phyloP scores from a whole-genome alignment of 1,284 basidiomycete species.

The Thecaphora thlaspeos region DNA sequence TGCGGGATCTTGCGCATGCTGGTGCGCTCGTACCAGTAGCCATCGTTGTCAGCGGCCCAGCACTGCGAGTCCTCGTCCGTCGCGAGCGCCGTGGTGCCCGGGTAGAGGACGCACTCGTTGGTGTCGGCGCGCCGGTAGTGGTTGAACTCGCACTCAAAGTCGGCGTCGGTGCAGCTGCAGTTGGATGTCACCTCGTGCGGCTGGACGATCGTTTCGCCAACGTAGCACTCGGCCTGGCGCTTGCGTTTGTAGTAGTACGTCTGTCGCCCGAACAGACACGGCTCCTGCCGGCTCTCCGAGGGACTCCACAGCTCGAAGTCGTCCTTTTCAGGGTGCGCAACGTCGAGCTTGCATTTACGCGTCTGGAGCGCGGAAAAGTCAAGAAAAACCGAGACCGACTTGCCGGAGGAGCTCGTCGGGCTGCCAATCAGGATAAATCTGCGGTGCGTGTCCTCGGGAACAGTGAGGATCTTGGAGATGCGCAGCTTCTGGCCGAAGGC shows the following conservation, averaged over 20 bases:
- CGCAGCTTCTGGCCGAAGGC: conserved; percentile 77
- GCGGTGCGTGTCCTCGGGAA: conserved; percentile 84
- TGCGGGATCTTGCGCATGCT: conserved; percentile 51
- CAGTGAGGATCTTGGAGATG: conserved; percentile 77
- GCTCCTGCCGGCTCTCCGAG: conserved; percentile 48
- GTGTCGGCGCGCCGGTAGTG: conserved; percentile 42
- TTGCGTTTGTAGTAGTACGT: conserved; percentile 54
- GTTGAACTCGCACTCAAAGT: conserved; percentile 58
- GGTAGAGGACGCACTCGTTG: conserved; percentile 47
- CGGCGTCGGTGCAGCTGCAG: conserved; percentile 49
- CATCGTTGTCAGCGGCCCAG: conserved; percentile 32
- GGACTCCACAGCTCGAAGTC: conserved; percentile 58
- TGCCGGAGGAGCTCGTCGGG: conserved; percentile 61
- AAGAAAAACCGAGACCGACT: conserved; percentile 74
- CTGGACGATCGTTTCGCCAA: conserved; percentile 47
- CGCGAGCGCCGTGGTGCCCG: conserved; percentile 25
- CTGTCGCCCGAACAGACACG: conserved; percentile 54
- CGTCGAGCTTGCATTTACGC: conserved; percentile 47
- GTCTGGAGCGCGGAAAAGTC: conserved; percentile 74
- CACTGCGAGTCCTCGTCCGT: conserved; percentile 43
- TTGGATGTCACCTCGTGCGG: conserved; percentile 35
- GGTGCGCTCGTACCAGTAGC: conserved; percentile 56
- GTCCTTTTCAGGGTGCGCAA: conserved; percentile 29
- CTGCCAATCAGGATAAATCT: conserved; percentile 83
- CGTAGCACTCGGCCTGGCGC: conserved; percentile 50